These are phyloP conservation scores for Naumovozyma dairenensis DNA, from an alignment of 805 yeast genomes.

Conservation along the genomic window DNA sequence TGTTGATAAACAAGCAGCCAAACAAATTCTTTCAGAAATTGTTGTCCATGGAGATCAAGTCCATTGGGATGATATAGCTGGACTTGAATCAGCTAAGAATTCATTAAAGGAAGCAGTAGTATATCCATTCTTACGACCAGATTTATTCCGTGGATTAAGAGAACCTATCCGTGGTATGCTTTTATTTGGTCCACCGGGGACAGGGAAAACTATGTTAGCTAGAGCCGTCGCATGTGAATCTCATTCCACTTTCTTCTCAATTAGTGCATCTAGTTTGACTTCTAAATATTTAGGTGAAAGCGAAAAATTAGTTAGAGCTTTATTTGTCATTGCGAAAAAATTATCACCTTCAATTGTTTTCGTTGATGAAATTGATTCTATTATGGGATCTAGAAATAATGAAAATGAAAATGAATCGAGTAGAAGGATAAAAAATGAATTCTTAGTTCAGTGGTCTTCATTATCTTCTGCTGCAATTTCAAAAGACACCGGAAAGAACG, in stretches of 20 bases:
- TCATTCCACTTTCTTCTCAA: slow-evolving; percentile 82
- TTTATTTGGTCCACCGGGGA: slow-evolving; percentile 97
- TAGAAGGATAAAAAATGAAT: slow-evolving; percentile 84
- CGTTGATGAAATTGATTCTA: slow-evolving; percentile 91
- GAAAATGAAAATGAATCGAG: slow-evolving; percentile 71
- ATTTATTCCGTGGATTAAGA: slow-evolving; percentile 77
- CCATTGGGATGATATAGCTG: slow-evolving; percentile 92
- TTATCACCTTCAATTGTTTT: slow-evolving; percentile 89
- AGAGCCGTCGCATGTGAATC: slow-evolving; percentile 95
- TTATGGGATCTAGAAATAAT: slow-evolving; percentile 60
- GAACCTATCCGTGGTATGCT: slow-evolving; percentile 97
- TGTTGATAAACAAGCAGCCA: slow-evolving; percentile 69
- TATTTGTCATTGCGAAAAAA: slow-evolving; percentile 74
- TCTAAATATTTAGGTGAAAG: slow-evolving; percentile 87
- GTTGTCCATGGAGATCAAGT: slow-evolving; percentile 86
- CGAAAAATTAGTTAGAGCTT: slow-evolving; percentile 83
- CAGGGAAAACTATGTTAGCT: slow-evolving; percentile 96
- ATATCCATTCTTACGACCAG: slow-evolving; percentile 91
- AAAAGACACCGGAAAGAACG: slow-evolving; percentile 40
- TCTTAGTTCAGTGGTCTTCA: slow-evolving; percentile 90
- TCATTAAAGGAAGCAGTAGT: slow-evolving; percentile 92
- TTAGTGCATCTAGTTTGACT: slow-evolving; percentile 81
- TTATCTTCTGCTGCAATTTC: slow-evolving; percentile 82
- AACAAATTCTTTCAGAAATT: slow-evolving; percentile 79
- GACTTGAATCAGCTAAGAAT: slow-evolving; percentile 77